Evolutionary conservation across 2,329 filamentous ascomycete species (phyloP).

Genomic region (Stemphylium beticola): DNA sequence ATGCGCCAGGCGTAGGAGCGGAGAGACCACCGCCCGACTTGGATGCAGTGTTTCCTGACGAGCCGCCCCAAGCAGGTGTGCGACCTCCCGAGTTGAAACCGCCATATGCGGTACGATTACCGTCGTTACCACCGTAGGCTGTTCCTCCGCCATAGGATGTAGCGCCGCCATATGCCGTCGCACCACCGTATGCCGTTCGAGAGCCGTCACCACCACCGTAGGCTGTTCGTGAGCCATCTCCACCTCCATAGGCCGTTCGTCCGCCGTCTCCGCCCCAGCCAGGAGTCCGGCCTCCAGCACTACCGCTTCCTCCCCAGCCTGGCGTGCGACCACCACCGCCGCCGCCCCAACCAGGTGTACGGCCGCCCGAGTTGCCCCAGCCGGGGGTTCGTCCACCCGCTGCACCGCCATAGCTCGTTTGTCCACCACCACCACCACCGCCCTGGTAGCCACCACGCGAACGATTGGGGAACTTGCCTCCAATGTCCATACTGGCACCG

Average conservation of each 20-base stretch:
- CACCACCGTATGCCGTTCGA: slow-evolving; percentile 54
- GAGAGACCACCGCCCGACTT: slow-evolving; percentile 38
- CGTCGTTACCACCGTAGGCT: slow-evolving; percentile 45
- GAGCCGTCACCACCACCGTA: slow-evolving; percentile 50
- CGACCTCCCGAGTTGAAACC: slow-evolving; percentile 59
- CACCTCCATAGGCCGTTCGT: slow-evolving; percentile 54
- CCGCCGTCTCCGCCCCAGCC: slow-evolving; percentile 52
- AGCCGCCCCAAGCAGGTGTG: slow-evolving; percentile 62
- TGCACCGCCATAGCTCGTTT: slow-evolving; percentile 47
- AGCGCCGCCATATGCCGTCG: slow-evolving; percentile 74
- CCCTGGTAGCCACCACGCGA: slow-evolving; percentile 48
- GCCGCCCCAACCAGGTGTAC: slow-evolving; percentile 54
- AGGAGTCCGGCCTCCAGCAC: slow-evolving; percentile 47
- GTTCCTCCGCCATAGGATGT: slow-evolving; percentile 72
- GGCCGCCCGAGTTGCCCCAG: slow-evolving; percentile 49
- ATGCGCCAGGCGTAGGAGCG: slow-evolving; percentile 42
- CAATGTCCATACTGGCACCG: slow-evolving; percentile 75
- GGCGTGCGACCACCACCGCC: slow-evolving; percentile 54
- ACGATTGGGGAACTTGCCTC: slow-evolving; percentile 44
- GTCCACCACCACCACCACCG: slow-evolving; percentile 14
- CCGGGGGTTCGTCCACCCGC: slow-evolving; percentile 48
- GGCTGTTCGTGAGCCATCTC: slow-evolving; percentile 47
- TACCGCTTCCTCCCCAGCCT: slow-evolving; percentile 53
- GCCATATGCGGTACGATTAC: slow-evolving; percentile 57
- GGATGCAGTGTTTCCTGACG: slow-evolving; percentile 43